Percentiles rank a stretch among this genome's conserved stretches.
phyloP scores from a whole-genome alignment of 306 rosid genomes.

The Prunus salicina region DNA sequence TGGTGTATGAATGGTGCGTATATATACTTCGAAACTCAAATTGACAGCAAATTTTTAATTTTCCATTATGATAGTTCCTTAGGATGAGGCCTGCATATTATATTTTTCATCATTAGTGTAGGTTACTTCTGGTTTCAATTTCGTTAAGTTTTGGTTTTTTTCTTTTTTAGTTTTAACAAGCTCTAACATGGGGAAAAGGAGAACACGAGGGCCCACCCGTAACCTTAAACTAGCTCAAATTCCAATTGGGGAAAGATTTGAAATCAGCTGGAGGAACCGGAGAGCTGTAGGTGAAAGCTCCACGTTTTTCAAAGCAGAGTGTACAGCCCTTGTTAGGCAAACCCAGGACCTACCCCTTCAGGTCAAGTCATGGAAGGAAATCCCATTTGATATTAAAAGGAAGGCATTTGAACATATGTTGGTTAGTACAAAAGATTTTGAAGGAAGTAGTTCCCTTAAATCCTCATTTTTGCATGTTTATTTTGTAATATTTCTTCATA shows the following conservation, averaged over 20 bases:
- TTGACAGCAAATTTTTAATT: background rate
- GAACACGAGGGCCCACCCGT: constrained; percentile 12
- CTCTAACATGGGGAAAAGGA: background rate
- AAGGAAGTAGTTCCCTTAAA: background rate
- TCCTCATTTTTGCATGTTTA: background rate
- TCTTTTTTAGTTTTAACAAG: background rate
- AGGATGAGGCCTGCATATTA: background rate
- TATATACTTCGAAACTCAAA: background rate
- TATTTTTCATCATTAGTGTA: background rate
- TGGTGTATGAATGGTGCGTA: background rate
- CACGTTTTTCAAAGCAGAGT: constrained; percentile 3
- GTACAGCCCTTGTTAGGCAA: constrained; percentile 14
- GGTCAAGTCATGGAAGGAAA: constrained; percentile 10
- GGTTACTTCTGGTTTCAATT: background rate
- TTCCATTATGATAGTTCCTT: background rate
- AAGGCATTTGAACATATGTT: constrained; percentile 10
- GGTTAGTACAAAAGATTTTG: background rate
- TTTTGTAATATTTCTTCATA: background rate
- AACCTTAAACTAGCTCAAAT: constrained; percentile 7
- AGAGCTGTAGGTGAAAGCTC: constrained; percentile 11
- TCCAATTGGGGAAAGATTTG: constrained; percentile 4
- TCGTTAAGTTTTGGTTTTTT: background rate
- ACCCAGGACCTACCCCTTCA: constrained; percentile 4
- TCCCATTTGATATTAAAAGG: constrained; percentile 12
- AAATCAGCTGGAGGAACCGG: constrained; percentile 9